Percentiles rank a stretch among this genome's conserved stretches.
Evolutionary conservation across 2,329 filamentous ascomycete genomes (phyloP).

Genomic region (Aspergillus phoenicis): DNA sequence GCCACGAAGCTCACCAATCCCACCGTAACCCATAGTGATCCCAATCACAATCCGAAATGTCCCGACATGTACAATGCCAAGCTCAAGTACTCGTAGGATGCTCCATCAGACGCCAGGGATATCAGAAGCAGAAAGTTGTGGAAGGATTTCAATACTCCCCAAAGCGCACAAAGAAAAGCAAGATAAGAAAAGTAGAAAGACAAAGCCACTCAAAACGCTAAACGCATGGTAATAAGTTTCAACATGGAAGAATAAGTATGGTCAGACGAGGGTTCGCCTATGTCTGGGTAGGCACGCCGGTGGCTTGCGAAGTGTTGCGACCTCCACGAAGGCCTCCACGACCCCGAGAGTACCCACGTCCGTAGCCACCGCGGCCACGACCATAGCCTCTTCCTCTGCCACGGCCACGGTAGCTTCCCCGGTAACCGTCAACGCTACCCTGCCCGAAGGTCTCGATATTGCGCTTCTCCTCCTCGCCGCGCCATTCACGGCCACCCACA

Average conservation of each 20-base stretch:
- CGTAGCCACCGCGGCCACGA: constrained; percentile 53
- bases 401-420: constrained; percentile 73
- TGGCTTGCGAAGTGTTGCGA: constrained; percentile 41
- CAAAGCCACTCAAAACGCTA: constrained; percentile 14
- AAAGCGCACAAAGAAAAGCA: constrained; percentile 23
- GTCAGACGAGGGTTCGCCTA: constrained; percentile 19
- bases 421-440: constrained; percentile 87
- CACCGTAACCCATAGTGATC: constrained; percentile 22
- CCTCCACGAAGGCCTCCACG: constrained; percentile 45
- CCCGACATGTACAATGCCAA: constrained; percentile 27
- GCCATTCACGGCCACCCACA: constrained; percentile 82
- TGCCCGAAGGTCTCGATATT: constrained; percentile 98
- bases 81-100: constrained; percentile 28
- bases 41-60: constrained; percentile 22
- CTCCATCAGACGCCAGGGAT: constrained; percentile 29
- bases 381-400: constrained; percentile 54
- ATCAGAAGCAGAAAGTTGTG: constrained; percentile 20
- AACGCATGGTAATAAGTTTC: constrained; percentile 18
- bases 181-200: too few relatives aligned
- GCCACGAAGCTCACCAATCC: constrained; percentile 19
- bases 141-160: constrained; percentile 28
- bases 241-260: constrained; percentile 13
- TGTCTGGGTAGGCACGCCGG: constrained; percentile 40
- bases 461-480: constrained; percentile 87
- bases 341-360: constrained; percentile 45